A percentile compares a stretch with the other conserved stretches of the same genome.
Conservation (phyloP, 805 yeast genomes). For the Wickerhamiella kazuoi region DNA sequence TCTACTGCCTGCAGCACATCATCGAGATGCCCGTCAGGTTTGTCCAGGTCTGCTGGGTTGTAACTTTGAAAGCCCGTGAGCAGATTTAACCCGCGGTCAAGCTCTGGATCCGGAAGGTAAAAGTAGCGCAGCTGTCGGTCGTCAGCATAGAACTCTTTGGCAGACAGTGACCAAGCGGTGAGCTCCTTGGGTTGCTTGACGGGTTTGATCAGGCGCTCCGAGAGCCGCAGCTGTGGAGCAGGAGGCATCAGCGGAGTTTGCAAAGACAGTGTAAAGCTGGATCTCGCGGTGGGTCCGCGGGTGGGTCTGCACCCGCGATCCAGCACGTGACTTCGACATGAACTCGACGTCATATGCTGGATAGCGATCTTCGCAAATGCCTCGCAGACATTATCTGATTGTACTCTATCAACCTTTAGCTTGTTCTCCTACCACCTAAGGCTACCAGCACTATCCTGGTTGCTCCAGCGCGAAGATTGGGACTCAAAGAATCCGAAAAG, state of each 20-base stretch:
- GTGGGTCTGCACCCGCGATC: too few relatives aligned
- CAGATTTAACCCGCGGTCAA: conserved; percentile 41
- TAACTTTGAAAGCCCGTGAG: conserved; percentile 46
- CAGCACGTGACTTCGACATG: too few relatives aligned
- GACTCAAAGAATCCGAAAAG: too few relatives aligned
- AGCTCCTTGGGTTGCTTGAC: conserved; percentile 78
- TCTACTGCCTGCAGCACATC: conserved; percentile 40
- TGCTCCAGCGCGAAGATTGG: too few relatives aligned
- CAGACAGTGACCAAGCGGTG: conserved; percentile 43
- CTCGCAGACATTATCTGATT: too few relatives aligned
- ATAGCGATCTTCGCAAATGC: too few relatives aligned
- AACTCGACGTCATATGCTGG: too few relatives aligned
- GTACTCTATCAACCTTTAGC: too few relatives aligned
- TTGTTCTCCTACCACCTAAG: too few relatives aligned
- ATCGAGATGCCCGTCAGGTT: conserved; percentile 30
- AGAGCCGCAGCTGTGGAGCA: conserved; percentile 11
- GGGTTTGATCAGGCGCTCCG: conserved; percentile 28
- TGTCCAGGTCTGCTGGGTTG: conserved; percentile 31
- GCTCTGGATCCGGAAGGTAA: conserved; percentile 61
- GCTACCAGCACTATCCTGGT: too few relatives aligned
- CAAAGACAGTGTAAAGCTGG: too few relatives aligned
- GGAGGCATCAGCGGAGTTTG: neutral
- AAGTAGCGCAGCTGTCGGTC: conserved; percentile 46
- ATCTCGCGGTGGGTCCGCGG: too few relatives aligned
- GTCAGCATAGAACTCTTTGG: conserved; percentile 26